Base-by-base conservation (phyloP, 2,329 filamentous ascomycete species). In the Capronia americana region DNA sequence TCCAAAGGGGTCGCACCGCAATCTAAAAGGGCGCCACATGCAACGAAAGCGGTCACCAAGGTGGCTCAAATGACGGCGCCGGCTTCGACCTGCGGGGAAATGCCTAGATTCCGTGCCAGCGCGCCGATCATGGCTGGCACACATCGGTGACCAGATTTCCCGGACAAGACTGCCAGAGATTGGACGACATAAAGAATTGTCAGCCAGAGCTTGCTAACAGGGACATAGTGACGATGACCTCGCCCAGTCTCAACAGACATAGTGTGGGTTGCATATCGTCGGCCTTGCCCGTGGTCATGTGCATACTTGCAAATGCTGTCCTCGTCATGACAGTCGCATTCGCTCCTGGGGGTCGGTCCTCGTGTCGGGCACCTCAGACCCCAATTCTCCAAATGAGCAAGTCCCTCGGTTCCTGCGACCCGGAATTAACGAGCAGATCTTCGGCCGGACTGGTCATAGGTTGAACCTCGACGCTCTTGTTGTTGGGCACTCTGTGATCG, bases 401-500 rank as follows among this genome's bases (percentile, higher is more conserved):
- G 38, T n/a, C 17, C 17, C 38, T n/a, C 3, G 6, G 6, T 34
- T 12, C 32, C 32, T n/a, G 38, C 38, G 17, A n/a, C 17, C 30
- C 28, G 14, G 12, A 24, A 20, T 46, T 44, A 61, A 63, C 61
- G 62, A 28, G 54, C 46, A 24, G 62, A 44, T 46, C 62, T 63
- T 26, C 28, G 53, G 12, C n/a, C 58, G 50, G 55, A 58, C 26
- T 65, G 63, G 12, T 65, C 66, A 38, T 65, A 57, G 20, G 28
- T 41, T 24, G 59, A 44, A 6, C 44, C 54, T 44, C 63, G 55
- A 41, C 66, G 66, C 46, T 51, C 30, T 57, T 65, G 66, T 20
- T 44, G 23, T 57, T 65, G 66, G 28, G 56, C 41, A 61, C 57
- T 57, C 7, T 67, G 61, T 41, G 57, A 48, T 23, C 57, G 57